phyloP scores from a whole-genome alignment of 2,329 filamentous ascomycete species.

The Hymenoscyphus repandus region DNA sequence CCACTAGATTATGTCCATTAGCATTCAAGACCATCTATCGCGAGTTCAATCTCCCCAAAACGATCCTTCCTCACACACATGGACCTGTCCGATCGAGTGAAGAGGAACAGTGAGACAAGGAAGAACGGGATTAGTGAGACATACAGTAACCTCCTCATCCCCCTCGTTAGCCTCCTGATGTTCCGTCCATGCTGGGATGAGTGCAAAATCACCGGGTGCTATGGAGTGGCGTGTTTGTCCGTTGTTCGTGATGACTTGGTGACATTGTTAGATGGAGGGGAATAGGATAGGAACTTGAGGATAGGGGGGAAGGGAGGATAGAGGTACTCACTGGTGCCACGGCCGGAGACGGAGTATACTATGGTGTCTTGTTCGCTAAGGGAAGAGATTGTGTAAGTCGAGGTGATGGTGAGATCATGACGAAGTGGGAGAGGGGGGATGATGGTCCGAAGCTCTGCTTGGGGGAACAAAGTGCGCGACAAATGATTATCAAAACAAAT shows the following conservation, averaged over 20 bases:
- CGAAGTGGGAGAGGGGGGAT: too few relatives aligned
- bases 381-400: background rate
- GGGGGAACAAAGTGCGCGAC: too few relatives aligned
- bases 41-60: too few relatives aligned
- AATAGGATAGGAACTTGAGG: background rate
- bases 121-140: constrained; percentile 56
- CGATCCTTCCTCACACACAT: too few relatives aligned
- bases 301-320: background rate
- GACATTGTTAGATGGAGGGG: background rate
- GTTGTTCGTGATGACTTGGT: constrained; percentile 47
- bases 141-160: constrained; percentile 58
- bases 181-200: constrained; percentile 65
- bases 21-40: too few relatives aligned
- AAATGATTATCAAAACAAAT: too few relatives aligned
- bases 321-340: constrained; percentile 39
- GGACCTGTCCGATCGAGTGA: too few relatives aligned
- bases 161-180: constrained; percentile 66
- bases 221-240: constrained; percentile 53
- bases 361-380: constrained; percentile 51
- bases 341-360: constrained; percentile 58
- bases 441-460: too few relatives aligned
- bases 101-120: too few relatives aligned
- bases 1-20: too few relatives aligned
- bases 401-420: background rate
- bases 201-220: constrained; percentile 60